A percentile compares a stretch with the other conserved stretches of the same genome.
phyloP scores from a whole-genome alignment of 768 basidiomycete species.

The Vishniacozyma victoriae region DNA sequence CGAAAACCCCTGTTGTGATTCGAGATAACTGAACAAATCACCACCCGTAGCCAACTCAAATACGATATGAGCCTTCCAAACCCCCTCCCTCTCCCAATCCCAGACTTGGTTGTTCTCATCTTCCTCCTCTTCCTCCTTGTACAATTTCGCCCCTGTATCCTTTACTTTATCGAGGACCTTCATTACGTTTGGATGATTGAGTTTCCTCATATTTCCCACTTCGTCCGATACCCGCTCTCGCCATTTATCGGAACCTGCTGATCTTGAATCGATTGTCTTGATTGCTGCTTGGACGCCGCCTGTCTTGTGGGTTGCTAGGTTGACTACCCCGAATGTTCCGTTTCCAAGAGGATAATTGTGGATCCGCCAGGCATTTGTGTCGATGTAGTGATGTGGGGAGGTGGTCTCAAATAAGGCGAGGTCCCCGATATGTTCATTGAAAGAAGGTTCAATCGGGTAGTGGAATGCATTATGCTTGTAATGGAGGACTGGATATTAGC shows the following conservation, averaged over 20 bases:
- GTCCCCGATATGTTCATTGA: background rate
- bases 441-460: background rate
- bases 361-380: constrained; percentile 6
- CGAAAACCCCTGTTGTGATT: constrained; percentile 6
- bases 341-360: constrained; percentile 22
- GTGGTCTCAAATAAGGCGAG: too few species aligned
- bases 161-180: constrained; percentile 15
- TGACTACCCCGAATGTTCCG: constrained; percentile 19
- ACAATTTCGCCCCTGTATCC: background rate
- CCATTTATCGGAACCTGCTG: background rate
- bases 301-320: constrained; percentile 10
- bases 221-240: constrained; percentile 3
- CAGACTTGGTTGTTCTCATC: background rate
- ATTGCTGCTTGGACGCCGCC: constrained; percentile 11
- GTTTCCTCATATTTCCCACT: constrained; percentile 4
- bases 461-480: background rate
- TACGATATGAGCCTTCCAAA: constrained; percentile 15
- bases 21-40: constrained; percentile 22
- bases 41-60: constrained; percentile 22
- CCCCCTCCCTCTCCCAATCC: background rate
- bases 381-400: too few species aligned
- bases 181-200: constrained; percentile 23
- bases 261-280: constrained; percentile 11
- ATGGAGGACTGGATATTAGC: background rate
- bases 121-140: background rate